Conservation (phyloP, 176 grass and related monocot species). For the Triticum aestivum region DNA sequence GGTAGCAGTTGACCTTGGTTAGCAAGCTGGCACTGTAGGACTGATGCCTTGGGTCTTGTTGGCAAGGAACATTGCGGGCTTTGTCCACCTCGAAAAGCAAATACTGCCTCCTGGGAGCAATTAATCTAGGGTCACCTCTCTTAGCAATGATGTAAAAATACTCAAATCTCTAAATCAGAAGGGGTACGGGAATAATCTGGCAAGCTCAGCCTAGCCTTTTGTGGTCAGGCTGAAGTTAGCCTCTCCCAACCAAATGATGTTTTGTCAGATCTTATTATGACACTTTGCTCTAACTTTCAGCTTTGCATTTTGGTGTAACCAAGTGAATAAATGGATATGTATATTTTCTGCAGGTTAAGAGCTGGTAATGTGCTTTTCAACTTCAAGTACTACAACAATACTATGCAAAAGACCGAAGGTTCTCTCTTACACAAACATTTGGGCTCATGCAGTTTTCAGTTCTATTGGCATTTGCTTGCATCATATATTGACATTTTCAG, state of each 20-base stretch:
- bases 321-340: background rate
- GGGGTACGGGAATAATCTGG: too few species aligned
- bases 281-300: slow-evolving; percentile 16
- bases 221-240: background rate
- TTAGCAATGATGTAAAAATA: too few species aligned
- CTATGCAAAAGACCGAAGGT: slow-evolving; percentile 93
- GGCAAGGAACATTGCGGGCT: too few species aligned
- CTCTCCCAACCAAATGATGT: background rate
- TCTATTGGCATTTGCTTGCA: background rate
- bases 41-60: too few species aligned
- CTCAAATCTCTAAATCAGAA: too few species aligned
- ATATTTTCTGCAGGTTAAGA: slow-evolving; percentile 68
- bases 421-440: background rate
- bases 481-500: background rate
- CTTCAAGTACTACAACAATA: slow-evolving; percentile 96
- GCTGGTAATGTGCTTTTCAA: slow-evolving; percentile 95
- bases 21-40: too few species aligned
- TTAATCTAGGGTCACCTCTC: too few species aligned
- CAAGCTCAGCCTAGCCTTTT: background rate
- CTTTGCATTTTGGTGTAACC: slow-evolving; percentile 6
- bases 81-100: too few species aligned
- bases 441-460: background rate
- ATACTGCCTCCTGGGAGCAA: too few species aligned
- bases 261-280: background rate
- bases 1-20: too few species aligned